Conservation (phyloP, 2,329 filamentous ascomycete species). For the Tolypocladium cylindrosporum region DNA sequence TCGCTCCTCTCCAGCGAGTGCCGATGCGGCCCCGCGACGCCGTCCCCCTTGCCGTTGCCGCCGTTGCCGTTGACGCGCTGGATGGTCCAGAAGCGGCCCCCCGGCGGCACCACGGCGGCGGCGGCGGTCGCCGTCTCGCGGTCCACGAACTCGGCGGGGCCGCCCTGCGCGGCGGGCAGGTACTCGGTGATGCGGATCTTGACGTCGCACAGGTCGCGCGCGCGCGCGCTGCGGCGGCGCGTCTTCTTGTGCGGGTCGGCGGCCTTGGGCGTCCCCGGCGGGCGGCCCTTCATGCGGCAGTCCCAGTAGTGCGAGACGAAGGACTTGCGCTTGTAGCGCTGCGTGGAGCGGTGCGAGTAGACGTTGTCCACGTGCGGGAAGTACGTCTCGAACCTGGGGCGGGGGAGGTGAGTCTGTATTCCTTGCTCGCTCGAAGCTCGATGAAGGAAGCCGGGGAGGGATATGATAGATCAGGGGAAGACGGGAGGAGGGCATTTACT, state of each 20-base stretch:
- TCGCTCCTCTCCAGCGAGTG: conserved; percentile 66
- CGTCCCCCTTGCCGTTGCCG: conserved; percentile 61
- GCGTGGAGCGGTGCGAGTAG: conserved; percentile 75
- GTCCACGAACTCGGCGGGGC: conserved; percentile 28
- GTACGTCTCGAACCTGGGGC: conserved; percentile 61
- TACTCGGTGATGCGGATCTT: conserved; percentile 83
- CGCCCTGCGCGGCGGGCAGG: conserved; percentile 32
- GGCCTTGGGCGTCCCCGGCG: conserved; percentile 69
- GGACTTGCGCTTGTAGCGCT: conserved; percentile 72
- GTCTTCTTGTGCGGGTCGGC: conserved; percentile 76
- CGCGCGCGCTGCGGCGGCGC: conserved; percentile 63
- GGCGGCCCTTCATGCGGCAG: conserved; percentile 70
- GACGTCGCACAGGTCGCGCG: conserved; percentile 73
- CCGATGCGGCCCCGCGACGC: conserved; percentile 61
- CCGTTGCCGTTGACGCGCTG: conserved; percentile 71
- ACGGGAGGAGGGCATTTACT: conserved; percentile 36
- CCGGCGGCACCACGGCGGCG: conserved; percentile 19
- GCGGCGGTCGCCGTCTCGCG: conserved; percentile 11
- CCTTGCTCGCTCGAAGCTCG: neutral
- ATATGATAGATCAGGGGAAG: neutral
- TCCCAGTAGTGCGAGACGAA: conserved; percentile 81
- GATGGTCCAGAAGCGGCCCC: conserved; percentile 58
- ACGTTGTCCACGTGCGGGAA: conserved; percentile 79
- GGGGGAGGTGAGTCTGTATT: neutral
- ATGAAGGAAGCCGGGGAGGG: too few species aligned